These are phyloP conservation scores for Beauveria brongniartii DNA, from an alignment of 2,329 filamentous ascomycete species.

Conservation along the genomic window DNA sequence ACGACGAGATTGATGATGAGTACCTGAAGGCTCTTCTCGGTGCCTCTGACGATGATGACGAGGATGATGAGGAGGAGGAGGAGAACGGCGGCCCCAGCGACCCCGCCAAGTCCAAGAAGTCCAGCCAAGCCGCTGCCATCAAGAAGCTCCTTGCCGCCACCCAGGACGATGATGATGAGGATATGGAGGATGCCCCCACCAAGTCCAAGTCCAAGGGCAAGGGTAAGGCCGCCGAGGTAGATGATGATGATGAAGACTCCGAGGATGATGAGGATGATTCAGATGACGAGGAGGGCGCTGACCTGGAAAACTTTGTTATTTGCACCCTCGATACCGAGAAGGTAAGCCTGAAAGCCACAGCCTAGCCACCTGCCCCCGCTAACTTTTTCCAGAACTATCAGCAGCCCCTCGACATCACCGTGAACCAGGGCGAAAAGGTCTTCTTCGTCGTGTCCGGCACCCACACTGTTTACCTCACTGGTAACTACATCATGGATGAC, in stretches of 20 bases:
- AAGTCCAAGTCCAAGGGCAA: slow-evolving; percentile 48
- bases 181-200: slow-evolving; percentile 61
- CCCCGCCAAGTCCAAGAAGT: slow-evolving; percentile 81
- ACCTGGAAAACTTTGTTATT: slow-evolving; percentile 83
- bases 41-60: slow-evolving; percentile 42
- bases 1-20: slow-evolving; percentile 60
- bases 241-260: slow-evolving; percentile 52
- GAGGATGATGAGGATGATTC: slow-evolving; percentile 39
- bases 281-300: slow-evolving; percentile 52
- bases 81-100: slow-evolving; percentile 86
- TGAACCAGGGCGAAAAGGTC: slow-evolving; percentile 79
- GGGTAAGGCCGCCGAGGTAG: slow-evolving; percentile 51
- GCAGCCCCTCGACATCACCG: slow-evolving; percentile 87
- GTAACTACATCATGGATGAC: slow-evolving; percentile 84
- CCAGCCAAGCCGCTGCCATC: slow-evolving; percentile 66
- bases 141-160: slow-evolving; percentile 69
- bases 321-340: slow-evolving; percentile 92
- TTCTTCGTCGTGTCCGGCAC: slow-evolving; percentile 89
- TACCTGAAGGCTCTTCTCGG: slow-evolving; percentile 49
- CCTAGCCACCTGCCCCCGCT: slow-evolving; percentile 13
- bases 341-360: slow-evolving; percentile 45
- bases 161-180: slow-evolving; percentile 46
- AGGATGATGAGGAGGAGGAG: slow-evolving; percentile 67
- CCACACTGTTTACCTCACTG: slow-evolving; percentile 85
- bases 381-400: slow-evolving; percentile 62